Base-by-base conservation (phyloP, 2,329 filamentous ascomycete species). In the Phyllosticta citriasiana region DNA sequence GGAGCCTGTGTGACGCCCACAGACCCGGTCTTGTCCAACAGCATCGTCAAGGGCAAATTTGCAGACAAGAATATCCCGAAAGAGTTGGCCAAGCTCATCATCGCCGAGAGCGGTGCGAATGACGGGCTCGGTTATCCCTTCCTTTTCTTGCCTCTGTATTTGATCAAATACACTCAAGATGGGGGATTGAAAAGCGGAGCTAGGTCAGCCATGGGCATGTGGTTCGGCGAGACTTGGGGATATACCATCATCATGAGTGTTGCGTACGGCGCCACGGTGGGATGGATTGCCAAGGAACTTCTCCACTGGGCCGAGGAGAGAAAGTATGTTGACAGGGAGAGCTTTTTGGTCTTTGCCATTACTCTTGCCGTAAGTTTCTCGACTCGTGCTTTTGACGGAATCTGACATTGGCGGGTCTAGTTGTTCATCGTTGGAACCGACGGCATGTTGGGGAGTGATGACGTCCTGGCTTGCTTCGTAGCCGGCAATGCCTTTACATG, bases 31-130 rank as follows among this genome's bases (percentile, higher is more conserved):
- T 74, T 96, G 47, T 93, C 88, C 16, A 93, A 94, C 65, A 88
- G 88, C 2, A 96, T 96, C 62, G 90, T 96, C 54, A 96, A 96
- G 77, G 91, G 91, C 33, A 92, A 89, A 67, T 97, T 96, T 70
- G 92, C 92, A 0, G 91, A 96, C 69, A 88, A 91, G 68, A 94
- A 96, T 70, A 87, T 96, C 19, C 91, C 92, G 0, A 86, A 85
- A 62, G 83, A 87, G 27, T 77, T 97, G 56, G 91, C 96, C 76
- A 85, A 88, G 65, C 89, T 79, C 63, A 78, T 78, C 63, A 76
- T 77, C 63, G 78, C 75, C 47, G 91, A 97, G 75, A 91, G 88
- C 0, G 92, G 91, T 1, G 88, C 90, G 1, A 96, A 96, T 68
- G 91, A 96, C 74, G 91, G 92, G 0, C 79, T 93, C 40, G 91